Evolutionary conservation across 108 stramenopile genomes (phyloP).

Genomic region (Pelagomonas calceolata): DNA sequence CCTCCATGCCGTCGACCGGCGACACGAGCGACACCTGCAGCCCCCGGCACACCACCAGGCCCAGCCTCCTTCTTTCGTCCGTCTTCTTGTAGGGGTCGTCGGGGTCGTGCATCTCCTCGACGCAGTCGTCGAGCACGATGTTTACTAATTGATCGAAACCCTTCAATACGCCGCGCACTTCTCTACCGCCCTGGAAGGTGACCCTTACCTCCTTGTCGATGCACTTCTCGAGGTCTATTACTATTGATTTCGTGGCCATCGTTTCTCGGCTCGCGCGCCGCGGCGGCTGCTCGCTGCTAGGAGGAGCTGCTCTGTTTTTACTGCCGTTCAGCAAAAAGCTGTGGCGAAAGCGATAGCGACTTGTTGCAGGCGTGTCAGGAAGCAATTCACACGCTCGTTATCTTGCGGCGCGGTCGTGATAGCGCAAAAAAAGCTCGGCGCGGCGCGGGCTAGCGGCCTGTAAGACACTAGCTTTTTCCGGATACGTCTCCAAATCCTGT

Average conservation of each 20-base stretch:
- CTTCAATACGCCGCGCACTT: slow-evolving; percentile 46
- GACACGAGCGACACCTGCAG: not conserved
- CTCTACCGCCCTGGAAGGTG: slow-evolving; percentile 49
- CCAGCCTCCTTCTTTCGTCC: slow-evolving; percentile 34
- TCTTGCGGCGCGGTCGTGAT: too few relatives aligned
- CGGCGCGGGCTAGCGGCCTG: too few relatives aligned
- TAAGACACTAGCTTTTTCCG: too few relatives aligned
- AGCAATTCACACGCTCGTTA: too few relatives aligned
- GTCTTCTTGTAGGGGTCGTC: slow-evolving; percentile 36
- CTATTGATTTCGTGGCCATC: not conserved
- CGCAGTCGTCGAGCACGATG: slow-evolving; percentile 47
- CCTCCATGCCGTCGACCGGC: not conserved
- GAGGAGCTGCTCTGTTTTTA: too few relatives aligned
- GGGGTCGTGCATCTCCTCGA: slow-evolving; percentile 37
- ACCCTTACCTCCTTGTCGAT: slow-evolving; percentile 45
- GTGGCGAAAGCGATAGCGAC: too few relatives aligned
- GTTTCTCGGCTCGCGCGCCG: too few relatives aligned
- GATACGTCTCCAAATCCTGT: too few relatives aligned
- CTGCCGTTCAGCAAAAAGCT: too few relatives aligned
- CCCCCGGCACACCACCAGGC: slow-evolving; percentile 37
- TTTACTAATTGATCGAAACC: slow-evolving; percentile 52
- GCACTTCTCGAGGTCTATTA: slow-evolving; percentile 39
- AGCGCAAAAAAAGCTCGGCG: too few relatives aligned
- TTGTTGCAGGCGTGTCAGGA: too few relatives aligned
- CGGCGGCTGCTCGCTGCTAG: too few relatives aligned